Evolutionary conservation across 352 stramenopile species (phyloP), one percentile per base, ranked within the genome.

Genomic region (Thalassiosira exigua): DNA sequence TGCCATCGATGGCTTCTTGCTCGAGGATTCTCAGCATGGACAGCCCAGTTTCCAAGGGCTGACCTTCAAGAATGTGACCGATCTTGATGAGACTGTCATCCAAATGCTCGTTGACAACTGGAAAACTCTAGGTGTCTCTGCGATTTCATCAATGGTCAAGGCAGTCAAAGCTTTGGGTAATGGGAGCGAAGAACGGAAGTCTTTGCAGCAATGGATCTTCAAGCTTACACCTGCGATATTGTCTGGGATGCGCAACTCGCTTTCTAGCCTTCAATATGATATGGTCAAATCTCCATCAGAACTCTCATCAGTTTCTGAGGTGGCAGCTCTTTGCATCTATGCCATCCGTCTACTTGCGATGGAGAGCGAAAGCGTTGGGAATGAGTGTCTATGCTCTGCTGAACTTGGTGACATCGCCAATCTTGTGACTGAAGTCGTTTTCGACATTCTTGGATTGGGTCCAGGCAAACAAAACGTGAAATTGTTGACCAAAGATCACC

Each of bases 1-100:
- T 60, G 80, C 86, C 41, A 83, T 94, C 62, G 89, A 94, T 79
- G 84, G 86, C 21, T 89, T 84, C 39, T 77, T 82, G 14, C 27
- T 93, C 11, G n/a, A 68, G 24, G 56, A 27, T 19, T 27, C 36
- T 69, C 24, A 70, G 54, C 21, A 36, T 22, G 52, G 57, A 42
- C 21, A 52, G 4, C 22, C 29, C 12, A n/a, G 44, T 58, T n/a
- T n/a, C n/a, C n/a, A n/a, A n/a, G 69, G 66, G 48, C 64, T 86
- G 42, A 86, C 74, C 19, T 88, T 79, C 57, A 62, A 36, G 44
- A 77, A 88, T 56, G 68, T 54, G 22, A 7, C 54, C 21, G 79
- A 89, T 53, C 68, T 92, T 29, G 84, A 91, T 81, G 77, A 83
- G 12, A 74, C 65, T 52, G 60, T 88, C 33, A 83, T 84, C 21